Conservation (phyloP, 2,329 filamentous ascomycete genomes). For the Colletotrichum chlorophyti region DNA sequence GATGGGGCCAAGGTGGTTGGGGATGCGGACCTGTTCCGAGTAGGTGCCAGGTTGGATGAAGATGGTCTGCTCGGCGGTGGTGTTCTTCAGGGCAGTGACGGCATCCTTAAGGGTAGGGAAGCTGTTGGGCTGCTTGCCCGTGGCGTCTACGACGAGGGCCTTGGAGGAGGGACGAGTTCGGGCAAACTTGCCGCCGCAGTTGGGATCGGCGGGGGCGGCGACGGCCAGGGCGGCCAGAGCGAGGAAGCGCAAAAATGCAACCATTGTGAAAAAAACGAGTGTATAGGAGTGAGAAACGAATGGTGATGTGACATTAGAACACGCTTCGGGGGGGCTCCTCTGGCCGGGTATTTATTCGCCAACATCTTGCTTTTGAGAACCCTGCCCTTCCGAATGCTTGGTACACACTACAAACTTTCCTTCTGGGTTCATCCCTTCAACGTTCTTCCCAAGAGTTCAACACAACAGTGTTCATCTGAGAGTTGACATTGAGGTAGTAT, state of each 20-base stretch:
- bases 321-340: not conserved
- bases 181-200: conserved; percentile 11
- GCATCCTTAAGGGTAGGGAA: conserved; percentile 21
- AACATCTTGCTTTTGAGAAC: not conserved
- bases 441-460: not conserved
- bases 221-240: not conserved
- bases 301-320: not conserved
- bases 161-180: not conserved
- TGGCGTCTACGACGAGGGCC: conserved; percentile 14
- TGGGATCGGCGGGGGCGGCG: not conserved
- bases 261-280: conserved; percentile 11
- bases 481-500: not conserved
- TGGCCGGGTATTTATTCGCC: conserved; percentile 2
- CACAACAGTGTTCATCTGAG: conserved; percentile 4
- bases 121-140: conserved; percentile 11
- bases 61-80: conserved; percentile 33
- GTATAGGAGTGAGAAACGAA: not conserved
- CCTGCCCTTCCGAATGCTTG: not conserved
- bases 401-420: not conserved
- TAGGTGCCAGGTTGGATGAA: conserved; percentile 70
- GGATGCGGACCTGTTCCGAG: conserved; percentile 34
- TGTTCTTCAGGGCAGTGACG: conserved; percentile 29
- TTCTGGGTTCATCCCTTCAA: not conserved
- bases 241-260: conserved; percentile 1
- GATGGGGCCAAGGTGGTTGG: conserved; percentile 37